Evolutionary conservation across 306 rosid genomes (phyloP), one percentile per base, ranked within the genome.

Genomic region (Inga leiocalycina): DNA sequence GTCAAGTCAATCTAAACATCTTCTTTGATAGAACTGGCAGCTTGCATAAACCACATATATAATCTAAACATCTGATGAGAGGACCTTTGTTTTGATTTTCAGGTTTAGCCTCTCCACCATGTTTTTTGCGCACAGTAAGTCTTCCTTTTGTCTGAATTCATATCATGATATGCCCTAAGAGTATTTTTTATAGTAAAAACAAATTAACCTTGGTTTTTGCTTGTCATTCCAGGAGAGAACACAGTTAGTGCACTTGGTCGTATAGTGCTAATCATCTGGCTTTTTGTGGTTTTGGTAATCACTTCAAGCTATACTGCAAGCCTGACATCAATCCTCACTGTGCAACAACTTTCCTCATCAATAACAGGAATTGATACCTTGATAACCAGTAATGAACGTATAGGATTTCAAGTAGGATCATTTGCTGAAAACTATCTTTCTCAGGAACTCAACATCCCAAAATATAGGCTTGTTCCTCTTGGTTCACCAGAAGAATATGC

Each of bases 71-170:
- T 39, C 43, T 39, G 1, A 39, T 39, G 43, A 39, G 43, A 39
- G 43, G 1, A 24, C 68, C 37, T 24, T 24, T 62, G 68, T 27
- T 24, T 24, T 62, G 68, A 8, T 62, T 62, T 62, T 62, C 68
- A 62, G 68, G 68, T 62, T 62, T 62, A 62, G 68, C 68, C 68
- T 62, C 68, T 62, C 68, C 37, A 62, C 68, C 68, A 62, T 62
- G 68, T 62, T 62, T 35, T 62, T 62, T 62, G 68, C 68, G 0
- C 68, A 62, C 68, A 62, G 68, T 62, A 27, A 62, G 68, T 62
- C 67, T 61, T 16, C 35, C 16, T 22, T 61, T 24, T 61, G 67
- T 22, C 9, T 61, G 67, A 61, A 61, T 61, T 24, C 34, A 61
- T 4, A 22, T 24, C 35, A 11, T 62, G 68, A 11, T 24, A 10